These are phyloP conservation scores for Blechomonas ayalai DNA, from an alignment of 208 protist genomes.

Conservation along the genomic window DNA sequence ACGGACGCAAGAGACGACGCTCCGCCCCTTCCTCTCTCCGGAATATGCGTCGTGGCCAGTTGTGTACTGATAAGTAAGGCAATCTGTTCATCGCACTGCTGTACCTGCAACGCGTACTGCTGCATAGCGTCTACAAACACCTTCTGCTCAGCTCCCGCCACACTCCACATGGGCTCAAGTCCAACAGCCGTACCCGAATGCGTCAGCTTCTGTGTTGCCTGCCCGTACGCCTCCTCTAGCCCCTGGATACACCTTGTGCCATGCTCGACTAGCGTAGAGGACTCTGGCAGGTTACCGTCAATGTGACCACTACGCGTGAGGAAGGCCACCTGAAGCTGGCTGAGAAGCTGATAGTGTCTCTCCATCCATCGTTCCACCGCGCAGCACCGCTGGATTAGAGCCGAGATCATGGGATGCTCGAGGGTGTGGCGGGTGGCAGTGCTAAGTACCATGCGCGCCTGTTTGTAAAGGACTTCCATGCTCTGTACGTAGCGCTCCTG, in stretches of 20 bases:
- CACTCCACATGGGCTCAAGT: slow-evolving; percentile 30
- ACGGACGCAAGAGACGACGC: neutral
- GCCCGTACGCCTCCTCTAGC: slow-evolving; percentile 32
- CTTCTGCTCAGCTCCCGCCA: slow-evolving; percentile 14
- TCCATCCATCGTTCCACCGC: slow-evolving; percentile 38
- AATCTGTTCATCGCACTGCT: slow-evolving; percentile 59
- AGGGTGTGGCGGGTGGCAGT: slow-evolving; percentile 1
- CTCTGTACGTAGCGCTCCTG: slow-evolving; percentile 32
- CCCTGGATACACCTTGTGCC: slow-evolving; percentile 20
- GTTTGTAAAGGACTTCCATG: slow-evolving; percentile 16
- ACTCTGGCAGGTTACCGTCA: neutral
- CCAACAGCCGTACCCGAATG: neutral
- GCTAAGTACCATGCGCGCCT: slow-evolving; percentile 3
- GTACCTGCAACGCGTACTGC: slow-evolving; percentile 32
- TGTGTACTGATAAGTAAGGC: slow-evolving; percentile 52
- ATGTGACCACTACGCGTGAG: slow-evolving; percentile 7
- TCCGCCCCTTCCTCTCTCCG: neutral
- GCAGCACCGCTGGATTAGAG: slow-evolving; percentile 32
- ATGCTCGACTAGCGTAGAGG: neutral
- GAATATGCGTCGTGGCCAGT: slow-evolving; percentile 42
- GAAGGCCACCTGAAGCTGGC: slow-evolving; percentile 46
- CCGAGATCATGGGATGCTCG: slow-evolving; percentile 30
- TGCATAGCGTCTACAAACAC: slow-evolving; percentile 31
- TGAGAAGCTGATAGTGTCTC: slow-evolving; percentile 32
- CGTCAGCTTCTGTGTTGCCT: neutral